These are phyloP conservation scores for Akanthomyces lecanii DNA, from an alignment of 2,329 filamentous ascomycete genomes.

Conservation along the genomic window DNA sequence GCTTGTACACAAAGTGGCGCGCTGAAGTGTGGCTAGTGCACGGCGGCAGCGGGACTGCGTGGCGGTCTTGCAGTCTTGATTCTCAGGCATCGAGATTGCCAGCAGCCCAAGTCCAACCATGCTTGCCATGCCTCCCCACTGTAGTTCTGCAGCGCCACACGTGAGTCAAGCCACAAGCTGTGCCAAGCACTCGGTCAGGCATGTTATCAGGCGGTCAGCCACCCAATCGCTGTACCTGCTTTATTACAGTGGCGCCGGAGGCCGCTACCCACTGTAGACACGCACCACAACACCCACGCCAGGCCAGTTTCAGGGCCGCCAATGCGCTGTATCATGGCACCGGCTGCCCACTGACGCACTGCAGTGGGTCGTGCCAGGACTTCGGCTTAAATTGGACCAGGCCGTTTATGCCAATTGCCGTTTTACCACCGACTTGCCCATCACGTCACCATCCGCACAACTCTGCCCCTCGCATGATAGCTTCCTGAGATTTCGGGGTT, in stretches of 20 bases:
- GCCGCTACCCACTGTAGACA: neutral
- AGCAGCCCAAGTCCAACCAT: neutral
- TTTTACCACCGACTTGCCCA: neutral
- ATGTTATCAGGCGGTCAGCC: neutral
- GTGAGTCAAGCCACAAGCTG: slow-evolving; percentile 5
- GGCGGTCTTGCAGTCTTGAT: neutral
- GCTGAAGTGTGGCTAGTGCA: slow-evolving; percentile 10
- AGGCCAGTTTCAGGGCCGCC: neutral
- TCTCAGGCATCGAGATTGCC: neutral
- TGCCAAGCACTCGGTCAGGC: neutral
- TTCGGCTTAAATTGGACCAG: neutral
- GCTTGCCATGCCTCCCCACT: no score
- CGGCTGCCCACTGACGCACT: neutral
- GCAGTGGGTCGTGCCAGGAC: neutral
- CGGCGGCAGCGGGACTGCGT: neutral
- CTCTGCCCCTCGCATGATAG: slow-evolving; percentile 6
- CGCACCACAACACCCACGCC: neutral
- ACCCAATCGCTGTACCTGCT: neutral
- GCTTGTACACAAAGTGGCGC: slow-evolving; percentile 4
- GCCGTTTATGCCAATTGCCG: neutral
- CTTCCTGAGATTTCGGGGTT: neutral
- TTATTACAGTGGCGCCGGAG: neutral
- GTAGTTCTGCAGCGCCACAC: neutral
- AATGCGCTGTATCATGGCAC: slow-evolving; percentile 1
- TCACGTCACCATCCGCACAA: slow-evolving; percentile 2